These are phyloP conservation scores for Annulohypoxylon bovei DNA, from an alignment of 495 filamentous ascomycete species.

Conservation along the genomic window DNA sequence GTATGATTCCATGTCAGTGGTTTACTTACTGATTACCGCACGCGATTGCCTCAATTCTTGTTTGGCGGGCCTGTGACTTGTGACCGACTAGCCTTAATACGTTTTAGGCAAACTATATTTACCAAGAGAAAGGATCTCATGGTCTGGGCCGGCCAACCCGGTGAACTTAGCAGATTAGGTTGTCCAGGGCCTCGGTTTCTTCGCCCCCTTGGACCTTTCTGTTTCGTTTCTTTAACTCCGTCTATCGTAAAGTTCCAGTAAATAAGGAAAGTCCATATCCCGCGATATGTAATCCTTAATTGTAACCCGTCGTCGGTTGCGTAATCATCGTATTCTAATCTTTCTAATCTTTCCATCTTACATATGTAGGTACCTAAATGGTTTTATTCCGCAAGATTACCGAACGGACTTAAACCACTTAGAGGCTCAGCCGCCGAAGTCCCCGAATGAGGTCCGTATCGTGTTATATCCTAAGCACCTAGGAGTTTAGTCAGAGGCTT, in stretches of 20 bases:
- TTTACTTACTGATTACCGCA: neutral
- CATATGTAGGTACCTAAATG: no score
- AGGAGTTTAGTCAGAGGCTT: neutral
- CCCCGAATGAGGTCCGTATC: slow-evolving; percentile 17
- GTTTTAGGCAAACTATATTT: slow-evolving; percentile 30
- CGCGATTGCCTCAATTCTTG: neutral
- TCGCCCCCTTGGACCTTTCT: slow-evolving; percentile 12
- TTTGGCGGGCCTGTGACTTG: neutral
- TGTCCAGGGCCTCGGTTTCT: slow-evolving; percentile 36
- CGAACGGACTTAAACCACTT: slow-evolving; percentile 1
- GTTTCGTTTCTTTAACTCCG: slow-evolving; percentile 35
- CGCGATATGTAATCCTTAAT: slow-evolving; percentile 18
- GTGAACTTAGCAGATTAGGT: slow-evolving; percentile 30
- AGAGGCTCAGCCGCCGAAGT: slow-evolving; percentile 3
- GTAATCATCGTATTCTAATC: slow-evolving; percentile 18
- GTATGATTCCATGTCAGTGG: neutral
- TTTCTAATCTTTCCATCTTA: neutral
- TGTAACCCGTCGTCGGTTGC: neutral
- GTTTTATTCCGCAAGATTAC: neutral
- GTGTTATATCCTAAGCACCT: neutral
- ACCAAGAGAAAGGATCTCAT: slow-evolving; percentile 35
- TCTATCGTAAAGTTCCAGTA: neutral
- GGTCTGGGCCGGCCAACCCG: slow-evolving; percentile 33
- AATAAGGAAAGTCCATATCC: neutral
- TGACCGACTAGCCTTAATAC: slow-evolving; percentile 18